phyloP scores from a whole-genome alignment of 257 asterid species.

The Solanum lignicaule region DNA sequence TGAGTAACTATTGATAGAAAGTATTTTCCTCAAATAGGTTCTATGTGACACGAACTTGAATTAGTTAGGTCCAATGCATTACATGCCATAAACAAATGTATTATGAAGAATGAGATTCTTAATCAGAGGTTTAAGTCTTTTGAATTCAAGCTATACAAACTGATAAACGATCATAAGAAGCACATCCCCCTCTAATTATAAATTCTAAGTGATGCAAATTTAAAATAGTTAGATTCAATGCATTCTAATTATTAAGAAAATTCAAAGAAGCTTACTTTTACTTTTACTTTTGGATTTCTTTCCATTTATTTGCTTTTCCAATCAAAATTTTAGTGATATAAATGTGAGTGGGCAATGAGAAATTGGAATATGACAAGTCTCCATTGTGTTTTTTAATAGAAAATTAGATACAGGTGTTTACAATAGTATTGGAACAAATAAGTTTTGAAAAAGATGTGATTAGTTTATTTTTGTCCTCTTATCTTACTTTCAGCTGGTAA shows the following conservation, averaged over 20 bases:
- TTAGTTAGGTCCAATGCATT: neutral
- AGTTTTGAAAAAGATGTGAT: conserved; percentile 27
- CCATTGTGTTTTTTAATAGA: neutral
- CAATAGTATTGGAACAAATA: conserved; percentile 19
- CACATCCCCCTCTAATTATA: neutral
- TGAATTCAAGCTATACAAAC: neutral
- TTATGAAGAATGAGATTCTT: neutral
- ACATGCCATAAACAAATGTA: neutral
- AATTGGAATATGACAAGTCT: conserved; percentile 29
- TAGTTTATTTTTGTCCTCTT: neutral
- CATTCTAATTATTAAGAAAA: neutral
- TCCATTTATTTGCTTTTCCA: neutral
- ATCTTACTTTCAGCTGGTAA: neutral
- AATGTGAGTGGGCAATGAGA: conserved; percentile 19
- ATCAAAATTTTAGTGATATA: conserved; percentile 7
- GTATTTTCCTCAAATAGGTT: too few relatives aligned
- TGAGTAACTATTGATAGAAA: too few relatives aligned
- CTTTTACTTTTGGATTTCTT: neutral
- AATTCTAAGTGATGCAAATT: neutral
- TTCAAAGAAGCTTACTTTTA: neutral
- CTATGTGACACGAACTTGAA: too few relatives aligned
- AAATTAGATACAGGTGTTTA: conserved; percentile 28
- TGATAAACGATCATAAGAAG: neutral
- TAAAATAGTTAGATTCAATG: neutral
- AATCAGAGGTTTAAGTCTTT: neutral